Evolutionary conservation across 2,329 filamentous ascomycete genomes (phyloP).

Genomic region (Monosporascus sp.): DNA sequence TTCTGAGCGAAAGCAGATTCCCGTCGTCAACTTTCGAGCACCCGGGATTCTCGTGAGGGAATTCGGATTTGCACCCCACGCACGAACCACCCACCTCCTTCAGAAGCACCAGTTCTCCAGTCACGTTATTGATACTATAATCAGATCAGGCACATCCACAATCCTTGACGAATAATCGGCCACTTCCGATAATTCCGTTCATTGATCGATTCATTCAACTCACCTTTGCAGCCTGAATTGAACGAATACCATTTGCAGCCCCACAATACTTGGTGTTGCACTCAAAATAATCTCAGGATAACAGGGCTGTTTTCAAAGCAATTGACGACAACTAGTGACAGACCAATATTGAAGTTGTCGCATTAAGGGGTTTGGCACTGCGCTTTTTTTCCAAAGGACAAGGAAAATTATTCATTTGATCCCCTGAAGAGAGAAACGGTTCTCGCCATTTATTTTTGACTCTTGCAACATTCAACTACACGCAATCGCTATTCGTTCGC

Average conservation of each 20-base stretch:
- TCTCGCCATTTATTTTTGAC: too few species aligned
- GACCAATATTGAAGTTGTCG: background rate
- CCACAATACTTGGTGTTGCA: background rate
- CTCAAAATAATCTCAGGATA: background rate
- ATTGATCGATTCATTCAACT: background rate
- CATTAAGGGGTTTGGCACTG: background rate
- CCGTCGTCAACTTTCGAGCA: slow-evolving; percentile 8
- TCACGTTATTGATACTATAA: background rate
- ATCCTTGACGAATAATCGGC: background rate
- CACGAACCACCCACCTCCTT: slow-evolving; percentile 16
- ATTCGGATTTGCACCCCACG: slow-evolving; percentile 21
- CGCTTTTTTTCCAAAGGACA: too few species aligned
- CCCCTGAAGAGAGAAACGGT: too few species aligned
- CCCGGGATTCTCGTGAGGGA: slow-evolving; percentile 22
- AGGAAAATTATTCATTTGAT: too few species aligned
- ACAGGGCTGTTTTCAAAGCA: background rate
- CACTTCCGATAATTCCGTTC: background rate
- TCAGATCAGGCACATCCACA: background rate
- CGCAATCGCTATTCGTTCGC: background rate
- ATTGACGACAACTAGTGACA: background rate
- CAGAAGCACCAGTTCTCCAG: slow-evolving; percentile 3
- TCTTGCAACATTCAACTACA: too few species aligned
- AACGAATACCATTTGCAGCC: background rate
- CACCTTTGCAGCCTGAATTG: background rate
- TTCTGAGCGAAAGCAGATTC: slow-evolving; percentile 9